These are phyloP conservation scores for Saccharomycopsis oosterbeekiorum DNA, from an alignment of 805 yeast species.

Conservation along the genomic window DNA sequence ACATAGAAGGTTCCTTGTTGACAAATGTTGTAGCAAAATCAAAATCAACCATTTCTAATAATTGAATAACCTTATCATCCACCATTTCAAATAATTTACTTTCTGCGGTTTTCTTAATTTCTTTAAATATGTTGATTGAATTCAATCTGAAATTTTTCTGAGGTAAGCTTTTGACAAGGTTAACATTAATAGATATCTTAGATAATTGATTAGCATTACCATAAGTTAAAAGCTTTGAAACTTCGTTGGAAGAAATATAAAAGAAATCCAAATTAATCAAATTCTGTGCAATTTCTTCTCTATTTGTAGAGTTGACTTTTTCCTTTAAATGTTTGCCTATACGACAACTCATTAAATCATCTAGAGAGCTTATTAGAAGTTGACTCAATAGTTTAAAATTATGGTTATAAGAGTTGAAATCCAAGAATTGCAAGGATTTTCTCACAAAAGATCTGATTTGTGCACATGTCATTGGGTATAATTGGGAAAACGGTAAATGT, in stretches of 20 bases:
- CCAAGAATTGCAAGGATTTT: conserved; percentile 54
- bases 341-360: conserved; percentile 54
- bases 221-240: conserved; percentile 35
- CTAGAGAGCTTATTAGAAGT: conserved; percentile 51
- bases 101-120: conserved; percentile 64
- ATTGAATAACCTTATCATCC: conserved; percentile 67
- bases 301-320: conserved; percentile 59
- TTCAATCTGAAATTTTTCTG: conserved; percentile 31
- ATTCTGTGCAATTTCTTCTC: conserved; percentile 86
- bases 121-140: conserved; percentile 45
- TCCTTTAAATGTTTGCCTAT: conserved; percentile 55
- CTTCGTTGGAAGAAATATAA: conserved; percentile 60
- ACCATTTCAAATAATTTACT: conserved; percentile 72
- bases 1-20: conserved; percentile 57
- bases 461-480: conserved; percentile 80
- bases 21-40: conserved; percentile 58
- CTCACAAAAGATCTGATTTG: conserved; percentile 57
- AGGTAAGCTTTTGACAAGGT: conserved; percentile 27
- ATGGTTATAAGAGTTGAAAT: conserved; percentile 54
- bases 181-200: conserved; percentile 27
- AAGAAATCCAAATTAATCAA: conserved; percentile 83
- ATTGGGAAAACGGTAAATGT: conserved; percentile 77
- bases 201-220: conserved; percentile 29
- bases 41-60: conserved; percentile 76
- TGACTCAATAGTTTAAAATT: conserved; percentile 51